Conservation (phyloP, 2,329 filamentous ascomycete genomes). For the Chrysoporthe cubensis region DNA sequence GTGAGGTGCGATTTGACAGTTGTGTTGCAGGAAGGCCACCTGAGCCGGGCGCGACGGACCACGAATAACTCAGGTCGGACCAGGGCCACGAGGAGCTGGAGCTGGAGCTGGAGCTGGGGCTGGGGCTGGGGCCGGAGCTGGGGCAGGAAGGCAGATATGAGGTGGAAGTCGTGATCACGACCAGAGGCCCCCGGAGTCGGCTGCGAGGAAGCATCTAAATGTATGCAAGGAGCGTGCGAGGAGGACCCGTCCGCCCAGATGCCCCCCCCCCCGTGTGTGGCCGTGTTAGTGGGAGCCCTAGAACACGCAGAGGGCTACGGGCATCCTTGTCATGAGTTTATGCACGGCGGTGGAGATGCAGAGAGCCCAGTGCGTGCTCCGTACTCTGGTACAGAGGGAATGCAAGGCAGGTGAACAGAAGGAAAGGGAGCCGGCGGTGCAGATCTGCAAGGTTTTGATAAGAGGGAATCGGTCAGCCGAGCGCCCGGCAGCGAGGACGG, state of each 20-base stretch:
- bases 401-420: conserved; percentile 18
- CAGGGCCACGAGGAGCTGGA: neutral
- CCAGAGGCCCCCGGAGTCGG: conserved; percentile 5
- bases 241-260: conserved; percentile 15
- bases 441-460: conserved; percentile 10
- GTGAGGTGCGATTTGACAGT: conserved; percentile 6
- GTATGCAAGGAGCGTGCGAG: conserved; percentile 19
- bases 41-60: neutral
- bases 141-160: conserved; percentile 11
- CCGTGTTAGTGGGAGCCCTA: conserved; percentile 16
- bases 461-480: conserved; percentile 18
- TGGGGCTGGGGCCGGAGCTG: neutral
- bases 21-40: neutral
- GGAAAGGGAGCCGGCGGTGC: conserved; percentile 12
- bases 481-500: conserved; percentile 9
- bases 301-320: conserved; percentile 26
- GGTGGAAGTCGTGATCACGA: conserved; percentile 11
- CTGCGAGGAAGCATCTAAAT: conserved; percentile 26
- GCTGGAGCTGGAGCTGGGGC: too few species aligned
- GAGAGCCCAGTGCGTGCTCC: conserved; percentile 23
- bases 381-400: conserved; percentile 17
- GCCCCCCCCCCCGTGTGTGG: conserved; percentile 18
- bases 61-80: neutral
- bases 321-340: conserved; percentile 23
- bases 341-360: conserved; percentile 26